These are phyloP conservation scores for Russula abietina DNA, from an alignment of 768 basidiomycete genomes.

Conservation along the genomic window DNA sequence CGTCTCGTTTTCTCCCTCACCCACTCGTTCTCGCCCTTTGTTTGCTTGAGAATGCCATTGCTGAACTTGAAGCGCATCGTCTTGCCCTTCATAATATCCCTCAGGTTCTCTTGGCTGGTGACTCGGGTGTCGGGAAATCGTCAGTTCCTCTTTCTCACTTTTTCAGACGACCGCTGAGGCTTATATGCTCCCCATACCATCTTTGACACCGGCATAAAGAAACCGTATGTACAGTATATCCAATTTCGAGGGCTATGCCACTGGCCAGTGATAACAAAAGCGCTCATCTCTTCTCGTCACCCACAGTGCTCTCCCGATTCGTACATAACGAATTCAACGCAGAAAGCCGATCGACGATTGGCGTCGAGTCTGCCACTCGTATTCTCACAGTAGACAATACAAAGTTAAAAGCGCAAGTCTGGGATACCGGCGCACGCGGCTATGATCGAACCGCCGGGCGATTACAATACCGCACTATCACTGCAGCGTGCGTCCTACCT, in stretches of 20 bases:
- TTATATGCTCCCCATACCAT: not conserved
- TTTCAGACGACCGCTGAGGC: not conserved
- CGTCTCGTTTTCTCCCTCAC: not conserved
- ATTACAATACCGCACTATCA: conserved; percentile 96
- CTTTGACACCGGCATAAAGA: conserved; percentile 31
- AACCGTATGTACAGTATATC: not conserved
- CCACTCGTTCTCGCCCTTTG: no score
- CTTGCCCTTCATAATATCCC: conserved; percentile 20
- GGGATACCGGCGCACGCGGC: conserved; percentile 92
- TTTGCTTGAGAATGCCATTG: not conserved
- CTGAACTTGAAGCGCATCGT: not conserved
- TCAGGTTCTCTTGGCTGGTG: conserved; percentile 97
- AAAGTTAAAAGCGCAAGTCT: conserved; percentile 96
- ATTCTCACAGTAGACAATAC: conserved; percentile 91
- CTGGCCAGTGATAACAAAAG: no score
- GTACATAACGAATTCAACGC: conserved; percentile 99
- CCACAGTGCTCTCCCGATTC: conserved; percentile 96
- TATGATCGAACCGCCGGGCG: conserved; percentile 62
- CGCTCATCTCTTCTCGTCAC: not conserved
- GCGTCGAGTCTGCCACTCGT: conserved; percentile 97
- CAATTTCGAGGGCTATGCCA: not conserved
- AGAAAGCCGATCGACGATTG: conserved; percentile 98
- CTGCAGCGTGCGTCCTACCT: conserved; percentile 94
- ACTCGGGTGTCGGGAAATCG: conserved; percentile 99
- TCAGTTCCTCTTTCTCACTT: conserved; percentile 44